Conservation (phyloP, 2,329 filamentous ascomycete species). For the Pezicula radicicola region DNA sequence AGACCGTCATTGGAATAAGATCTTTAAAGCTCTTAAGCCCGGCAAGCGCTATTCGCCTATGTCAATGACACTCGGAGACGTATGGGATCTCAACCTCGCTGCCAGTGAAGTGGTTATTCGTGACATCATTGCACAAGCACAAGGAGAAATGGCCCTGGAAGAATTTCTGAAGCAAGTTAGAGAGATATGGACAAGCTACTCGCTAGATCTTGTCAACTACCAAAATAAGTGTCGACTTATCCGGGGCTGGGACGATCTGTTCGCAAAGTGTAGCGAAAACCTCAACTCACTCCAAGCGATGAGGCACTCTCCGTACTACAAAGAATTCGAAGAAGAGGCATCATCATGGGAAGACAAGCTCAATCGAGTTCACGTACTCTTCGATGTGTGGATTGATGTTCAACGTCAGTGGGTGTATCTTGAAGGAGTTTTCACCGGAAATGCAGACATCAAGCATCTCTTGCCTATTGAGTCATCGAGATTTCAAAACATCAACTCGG, state of each 20-base stretch:
- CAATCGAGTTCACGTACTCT: conserved; percentile 93
- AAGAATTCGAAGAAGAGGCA: conserved; percentile 97
- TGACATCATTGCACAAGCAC: conserved; percentile 91
- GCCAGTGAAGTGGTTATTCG: conserved; percentile 85
- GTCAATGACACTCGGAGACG: conserved; percentile 94
- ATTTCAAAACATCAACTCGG: conserved; percentile 99
- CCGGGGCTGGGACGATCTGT: conserved; percentile 95
- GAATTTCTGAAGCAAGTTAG: conserved; percentile 96
- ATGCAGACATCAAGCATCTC: conserved; percentile 97
- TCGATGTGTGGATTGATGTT: conserved; percentile 99
- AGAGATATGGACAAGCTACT: conserved; percentile 95
- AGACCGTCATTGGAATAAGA: conserved; percentile 95
- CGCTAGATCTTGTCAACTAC: conserved; percentile 91
- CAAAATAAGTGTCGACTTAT: conserved; percentile 98
- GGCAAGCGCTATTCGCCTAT: conserved; percentile 91
- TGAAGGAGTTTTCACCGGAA: conserved; percentile 97
- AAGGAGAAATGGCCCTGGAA: conserved; percentile 97
- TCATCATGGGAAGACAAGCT: conserved; percentile 97
- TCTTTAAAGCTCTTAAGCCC: conserved; percentile 93
- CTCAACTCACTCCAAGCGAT: conserved; percentile 97
- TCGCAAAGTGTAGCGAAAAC: conserved; percentile 97
- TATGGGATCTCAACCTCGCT: conserved; percentile 93
- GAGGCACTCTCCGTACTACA: conserved; percentile 98
- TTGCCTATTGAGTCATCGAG: conserved; percentile 93
- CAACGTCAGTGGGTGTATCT: conserved; percentile 99